Base-by-base conservation (phyloP, 2,329 filamentous ascomycete species). In the Plectosphaerella sp. region DNA sequence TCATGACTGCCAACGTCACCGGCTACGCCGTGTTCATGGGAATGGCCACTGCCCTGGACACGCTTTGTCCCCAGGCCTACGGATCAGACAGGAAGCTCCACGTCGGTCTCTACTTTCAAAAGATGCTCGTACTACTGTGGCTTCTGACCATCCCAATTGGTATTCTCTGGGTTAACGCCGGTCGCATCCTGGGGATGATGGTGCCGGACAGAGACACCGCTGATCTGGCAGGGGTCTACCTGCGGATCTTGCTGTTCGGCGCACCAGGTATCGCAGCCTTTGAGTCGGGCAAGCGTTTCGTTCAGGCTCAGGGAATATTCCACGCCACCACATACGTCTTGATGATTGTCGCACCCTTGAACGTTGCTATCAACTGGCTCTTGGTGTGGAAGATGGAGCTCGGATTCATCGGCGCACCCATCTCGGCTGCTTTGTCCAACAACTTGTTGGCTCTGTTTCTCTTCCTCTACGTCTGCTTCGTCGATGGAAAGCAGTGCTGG, bases 11-110 rank as follows among this genome's bases (percentile, higher is more conserved):
- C 35, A 89, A 84, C 57, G 91, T 93, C 59, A 88, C 82, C 10
- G 89, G 87, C 52, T 86, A 88, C 61, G 87, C 86, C 1, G 82
- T 89, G n/a, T 87, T 89, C 63, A 87, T 91, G 63, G 88, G 91
- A 16, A 77, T 97, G 12, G 87, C 91, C 1, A 97, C 92, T 4
- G 89, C 87, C 58, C 76, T 97, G 33, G 93, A 97, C 70, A 97
- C 93, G 0, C 83, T 97, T 3, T 97, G 92, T 67, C 84, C 92
- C 0, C 93, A 97, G 68, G 93, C 93, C 1, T 97, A 94, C 64
- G 93, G 93, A 3, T 94, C 89, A 1, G 93, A 93, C 0, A 88
- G 87, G 66, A 95, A 88, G 65, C 88, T 91, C 59, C 81, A 97
- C 4, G 93, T 97, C 7, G 89, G 89, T 2, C 69, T 94, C 52